These are phyloP conservation scores for Insectozyma bohioensis DNA, from an alignment of 1,139 yeast genomes.

Conservation along the genomic window DNA sequence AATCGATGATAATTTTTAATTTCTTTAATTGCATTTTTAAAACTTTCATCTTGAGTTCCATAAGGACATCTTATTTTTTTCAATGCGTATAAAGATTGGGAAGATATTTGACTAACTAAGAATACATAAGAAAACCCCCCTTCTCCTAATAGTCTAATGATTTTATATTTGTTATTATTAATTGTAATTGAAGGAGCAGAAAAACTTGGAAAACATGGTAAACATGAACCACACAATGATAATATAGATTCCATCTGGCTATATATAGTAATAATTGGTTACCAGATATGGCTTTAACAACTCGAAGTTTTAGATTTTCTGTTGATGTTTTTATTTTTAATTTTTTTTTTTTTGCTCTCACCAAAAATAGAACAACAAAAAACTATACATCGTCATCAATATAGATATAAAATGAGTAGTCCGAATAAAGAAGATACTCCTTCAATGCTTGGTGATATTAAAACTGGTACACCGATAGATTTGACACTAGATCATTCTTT, in stretches of 20 bases:
- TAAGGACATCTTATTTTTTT: conserved; percentile 87
- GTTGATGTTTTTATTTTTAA: no score
- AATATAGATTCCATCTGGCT: conserved; percentile 31
- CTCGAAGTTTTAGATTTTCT: no score
- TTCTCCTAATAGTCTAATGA: conserved; percentile 77
- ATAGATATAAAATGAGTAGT: conserved; percentile 5
- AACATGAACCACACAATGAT: conserved; percentile 28
- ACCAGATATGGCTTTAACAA: no score
- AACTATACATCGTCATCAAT: no score
- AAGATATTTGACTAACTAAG: conserved; percentile 50
- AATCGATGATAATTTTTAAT: conserved; percentile 75
- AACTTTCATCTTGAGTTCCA: conserved; percentile 68
- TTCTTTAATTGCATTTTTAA: conserved; percentile 68
- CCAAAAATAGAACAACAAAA: no score
- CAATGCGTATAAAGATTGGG: conserved; percentile 61
- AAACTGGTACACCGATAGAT: conserved; percentile 12
- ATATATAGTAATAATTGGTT: no score
- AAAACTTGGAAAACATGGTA: conserved; percentile 44
- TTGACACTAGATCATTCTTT: conserved; percentile 9
- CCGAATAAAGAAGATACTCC: conserved; percentile 9
- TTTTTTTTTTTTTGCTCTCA: no score
- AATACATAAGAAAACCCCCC: conserved; percentile 93
- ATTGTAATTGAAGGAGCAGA: conserved; percentile 50
- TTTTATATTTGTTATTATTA: conserved; percentile 50
- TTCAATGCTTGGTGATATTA: conserved; percentile 11